Evolutionary conservation across 345 rosid species (phyloP).

Genomic region (Boechera stricta): DNA sequence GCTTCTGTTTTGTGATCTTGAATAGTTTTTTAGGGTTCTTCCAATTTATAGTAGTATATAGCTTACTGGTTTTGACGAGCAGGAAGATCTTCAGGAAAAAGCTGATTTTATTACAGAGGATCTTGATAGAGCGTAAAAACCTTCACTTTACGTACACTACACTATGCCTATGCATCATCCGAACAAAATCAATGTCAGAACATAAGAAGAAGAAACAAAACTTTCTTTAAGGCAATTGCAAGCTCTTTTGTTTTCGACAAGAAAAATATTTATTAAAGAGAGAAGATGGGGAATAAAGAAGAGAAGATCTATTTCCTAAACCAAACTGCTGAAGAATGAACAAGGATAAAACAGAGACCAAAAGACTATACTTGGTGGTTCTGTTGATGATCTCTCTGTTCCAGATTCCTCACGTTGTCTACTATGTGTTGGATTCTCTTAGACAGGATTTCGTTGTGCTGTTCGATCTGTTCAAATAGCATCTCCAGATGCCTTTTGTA

Average conservation of each 20-base stretch:
- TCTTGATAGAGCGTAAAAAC: slow-evolving; percentile 6
- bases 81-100: slow-evolving; percentile 1
- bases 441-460: slow-evolving; percentile 79
- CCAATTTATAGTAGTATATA: neutral
- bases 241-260: slow-evolving; percentile 31
- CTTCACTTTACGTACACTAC: slow-evolving; percentile 21
- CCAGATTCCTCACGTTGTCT: slow-evolving; percentile 73
- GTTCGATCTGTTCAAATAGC: slow-evolving; percentile 88
- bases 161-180: slow-evolving; percentile 21
- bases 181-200: slow-evolving; percentile 17
- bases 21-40: neutral
- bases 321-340: slow-evolving; percentile 25
- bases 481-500: slow-evolving; percentile 93
- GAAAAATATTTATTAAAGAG: slow-evolving; percentile 16
- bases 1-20: neutral
- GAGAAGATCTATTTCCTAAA: slow-evolving; percentile 41
- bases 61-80: neutral
- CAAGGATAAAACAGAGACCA: slow-evolving; percentile 31
- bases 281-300: slow-evolving; percentile 12
- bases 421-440: slow-evolving; percentile 88
- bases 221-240: slow-evolving; percentile 22
- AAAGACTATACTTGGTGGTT: slow-evolving; percentile 53
- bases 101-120: neutral
- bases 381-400: slow-evolving; percentile 60
- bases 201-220: slow-evolving; percentile 22